Base-by-base conservation (phyloP, 805 yeast species). In the Zygosaccharomyces gambellarensis region DNA sequence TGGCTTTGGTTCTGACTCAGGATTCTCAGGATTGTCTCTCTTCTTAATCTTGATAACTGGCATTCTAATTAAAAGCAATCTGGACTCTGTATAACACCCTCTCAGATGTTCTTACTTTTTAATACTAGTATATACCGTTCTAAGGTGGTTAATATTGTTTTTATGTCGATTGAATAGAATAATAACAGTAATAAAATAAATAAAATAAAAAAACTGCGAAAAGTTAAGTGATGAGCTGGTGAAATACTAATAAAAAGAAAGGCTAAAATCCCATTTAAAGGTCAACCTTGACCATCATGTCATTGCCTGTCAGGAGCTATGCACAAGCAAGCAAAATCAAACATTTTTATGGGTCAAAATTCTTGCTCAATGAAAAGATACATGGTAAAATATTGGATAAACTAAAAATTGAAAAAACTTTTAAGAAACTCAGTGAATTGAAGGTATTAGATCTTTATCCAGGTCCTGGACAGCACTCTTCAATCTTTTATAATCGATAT, bases 381-480 rank as follows among this genome's bases (percentile, higher is more conserved):
- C 52, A 62, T 48, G 62, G 55, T 6, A 48, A 60, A 36, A 67
- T 85, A 10, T 60, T 85, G 5, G 74, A 81, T 22, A 75, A 71
- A 47, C 64, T 85, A 23, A 66, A 74, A 39, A 63, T 78, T 49
- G 68, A 71, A 47, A 48, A 66, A 28, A 53, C 52, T 8, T 65
- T 63, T 57, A 65, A 54, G 56, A 73, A 62, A 4, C 56, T 68
- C 14, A 60, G 62, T n/a, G 66, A 58, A 41, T 69, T 77, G 22
- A 77, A 77, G 51, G 74, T 86, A 0, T 60, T 85, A 5, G 90
- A 85, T 54, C 70, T 80, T 9, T 80, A 81, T 54, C 71, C 85
- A 0, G 83, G 85, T 1, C 72, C 76, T 29, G 81, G 86, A 4
- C 68, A 82, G 1, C 79, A 84, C 57, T 77, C 90, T 0, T 71